These are phyloP conservation scores for Beauveria sp. DNA, from an alignment of 2,329 filamentous ascomycete species.

Conservation along the genomic window DNA sequence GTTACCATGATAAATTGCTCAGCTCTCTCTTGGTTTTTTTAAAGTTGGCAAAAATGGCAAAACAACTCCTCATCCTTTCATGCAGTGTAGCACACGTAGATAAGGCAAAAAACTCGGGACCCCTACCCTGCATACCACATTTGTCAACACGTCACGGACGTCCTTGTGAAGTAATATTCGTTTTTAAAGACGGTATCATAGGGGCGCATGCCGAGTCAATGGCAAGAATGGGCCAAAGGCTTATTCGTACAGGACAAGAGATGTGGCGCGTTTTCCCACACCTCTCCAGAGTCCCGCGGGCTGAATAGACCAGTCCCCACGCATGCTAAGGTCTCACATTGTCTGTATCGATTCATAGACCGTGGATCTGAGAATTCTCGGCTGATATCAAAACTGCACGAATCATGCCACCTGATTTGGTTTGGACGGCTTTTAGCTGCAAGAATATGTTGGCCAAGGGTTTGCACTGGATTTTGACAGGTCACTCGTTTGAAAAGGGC, in stretches of 20 bases:
- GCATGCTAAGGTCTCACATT: too few species aligned
- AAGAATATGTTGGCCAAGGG: neutral
- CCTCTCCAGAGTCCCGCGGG: neutral
- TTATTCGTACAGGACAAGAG: too few species aligned
- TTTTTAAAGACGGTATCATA: neutral
- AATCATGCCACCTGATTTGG: neutral
- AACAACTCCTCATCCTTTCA: too few species aligned
- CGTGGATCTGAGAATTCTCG: neutral
- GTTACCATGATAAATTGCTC: too few species aligned
- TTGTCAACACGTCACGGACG: neutral
- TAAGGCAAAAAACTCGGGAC: too few species aligned
- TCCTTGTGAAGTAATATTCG: neutral
- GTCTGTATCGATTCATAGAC: neutral
- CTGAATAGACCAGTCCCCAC: neutral
- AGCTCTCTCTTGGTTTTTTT: too few species aligned
- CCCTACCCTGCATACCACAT: neutral
- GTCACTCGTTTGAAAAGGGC: neutral
- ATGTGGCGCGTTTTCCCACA: neutral
- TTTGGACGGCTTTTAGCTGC: neutral
- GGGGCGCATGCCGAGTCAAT: neutral
- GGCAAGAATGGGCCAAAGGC: too few species aligned
- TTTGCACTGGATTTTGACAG: neutral
- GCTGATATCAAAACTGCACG: neutral
- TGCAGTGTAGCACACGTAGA: too few species aligned
- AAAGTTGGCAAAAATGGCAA: too few species aligned